Percentiles rank a stretch among this genome's conserved stretches.
Conservation (phyloP, 106 monocot genomes). For the Allium sativum region DNA sequence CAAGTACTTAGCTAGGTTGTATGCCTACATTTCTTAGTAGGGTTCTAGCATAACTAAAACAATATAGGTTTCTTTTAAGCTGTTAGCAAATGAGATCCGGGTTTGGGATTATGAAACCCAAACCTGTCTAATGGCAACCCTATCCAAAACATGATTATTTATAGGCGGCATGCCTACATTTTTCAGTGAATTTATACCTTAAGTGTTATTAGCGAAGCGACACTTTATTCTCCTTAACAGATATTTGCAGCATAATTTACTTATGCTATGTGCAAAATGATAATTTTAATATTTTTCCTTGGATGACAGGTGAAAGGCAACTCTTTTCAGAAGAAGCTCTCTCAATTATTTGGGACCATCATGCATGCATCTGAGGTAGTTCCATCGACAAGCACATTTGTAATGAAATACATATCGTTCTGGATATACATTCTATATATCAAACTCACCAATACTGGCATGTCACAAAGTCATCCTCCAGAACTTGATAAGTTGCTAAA, state of each 20-base stretch:
- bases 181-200: no score
- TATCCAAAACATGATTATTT: no score
- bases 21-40: no score
- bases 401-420: not conserved
- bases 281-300: conserved; percentile 7
- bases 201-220: no score
- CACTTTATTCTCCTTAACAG: no score
- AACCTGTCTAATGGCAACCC: no score
- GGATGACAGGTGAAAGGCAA: conserved; percentile 60
- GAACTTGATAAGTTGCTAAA: not conserved
- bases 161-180: no score
- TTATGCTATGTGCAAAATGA: not conserved
- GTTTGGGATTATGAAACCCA: no score
- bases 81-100: no score
- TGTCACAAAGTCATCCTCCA: not conserved
- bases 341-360: conserved; percentile 46
- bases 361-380: conserved; percentile 43
- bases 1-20: no score
- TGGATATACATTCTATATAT: not conserved
- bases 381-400: not conserved
- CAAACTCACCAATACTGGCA: not conserved
- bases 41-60: no score
- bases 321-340: conserved; percentile 72
- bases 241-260: not conserved
- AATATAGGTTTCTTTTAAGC: no score